These are phyloP conservation scores for Capsicum pubescens DNA, from an alignment of 257 asterid genomes.

Conservation along the genomic window DNA sequence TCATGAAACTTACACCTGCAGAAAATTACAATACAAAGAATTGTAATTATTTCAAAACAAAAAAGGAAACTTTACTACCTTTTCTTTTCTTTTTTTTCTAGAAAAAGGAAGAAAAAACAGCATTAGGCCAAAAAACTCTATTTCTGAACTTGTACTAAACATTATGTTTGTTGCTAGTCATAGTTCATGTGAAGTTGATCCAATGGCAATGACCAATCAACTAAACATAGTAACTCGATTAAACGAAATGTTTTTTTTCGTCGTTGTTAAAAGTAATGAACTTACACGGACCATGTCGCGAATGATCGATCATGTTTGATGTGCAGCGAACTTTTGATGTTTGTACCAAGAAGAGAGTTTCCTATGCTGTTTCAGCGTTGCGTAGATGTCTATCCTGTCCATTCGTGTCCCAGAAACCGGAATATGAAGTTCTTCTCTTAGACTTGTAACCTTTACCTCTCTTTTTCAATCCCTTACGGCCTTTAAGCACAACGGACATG, in stretches of 20 bases:
- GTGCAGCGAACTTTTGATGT: background rate
- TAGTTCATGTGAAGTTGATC: background rate
- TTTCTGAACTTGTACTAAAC: background rate
- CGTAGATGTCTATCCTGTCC: conserved; percentile 33
- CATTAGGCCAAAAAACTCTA: background rate
- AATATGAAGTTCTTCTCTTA: conserved; percentile 33
- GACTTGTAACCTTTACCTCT: conserved; percentile 29
- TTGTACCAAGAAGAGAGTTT: background rate
- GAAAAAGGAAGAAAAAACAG: background rate
- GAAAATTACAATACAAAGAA: conserved; percentile 1
- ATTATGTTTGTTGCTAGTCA: background rate
- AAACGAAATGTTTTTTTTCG: background rate
- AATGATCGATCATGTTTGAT: background rate
- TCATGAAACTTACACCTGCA: conserved; percentile 6
- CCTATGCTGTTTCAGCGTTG: conserved; percentile 28
- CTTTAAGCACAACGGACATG: conserved; percentile 27
- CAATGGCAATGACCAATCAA: background rate
- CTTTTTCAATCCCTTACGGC: conserved; percentile 32
- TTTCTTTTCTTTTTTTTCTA: no score
- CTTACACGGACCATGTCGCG: conserved; percentile 11
- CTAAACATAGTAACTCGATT: background rate
- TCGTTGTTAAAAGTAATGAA: background rate
- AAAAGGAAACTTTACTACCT: background rate
- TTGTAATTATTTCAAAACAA: background rate
- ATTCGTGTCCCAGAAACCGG: conserved; percentile 33